Evolutionary conservation across 441 rosid species (phyloP), one percentile per base, ranked within the genome.

Genomic region (Eutrema salsugineum): DNA sequence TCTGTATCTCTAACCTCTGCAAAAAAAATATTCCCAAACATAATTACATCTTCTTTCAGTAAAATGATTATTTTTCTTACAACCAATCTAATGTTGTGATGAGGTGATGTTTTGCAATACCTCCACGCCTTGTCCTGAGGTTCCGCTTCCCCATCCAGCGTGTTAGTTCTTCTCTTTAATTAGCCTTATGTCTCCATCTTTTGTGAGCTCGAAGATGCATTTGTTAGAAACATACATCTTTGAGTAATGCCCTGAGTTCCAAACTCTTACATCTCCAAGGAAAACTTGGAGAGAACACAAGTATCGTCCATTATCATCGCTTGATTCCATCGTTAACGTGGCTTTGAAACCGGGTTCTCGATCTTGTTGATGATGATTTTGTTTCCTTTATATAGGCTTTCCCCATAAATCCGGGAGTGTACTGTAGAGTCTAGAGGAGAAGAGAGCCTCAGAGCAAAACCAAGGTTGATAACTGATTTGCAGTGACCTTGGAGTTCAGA

Each of bases 211-310:
- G 11, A 91, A 79, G 11, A 86, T 82, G 49, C 99, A 94, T 60
- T 68, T 76, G 17, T 78, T 92, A 22, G 78, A 48, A 11, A 80
- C 78, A 66, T 77, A 83, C 72, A 90, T 86, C 28, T 60, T 78
- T 9, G 86, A 85, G 77, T 87, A 90, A 77, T 94, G 99, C 0
- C 97, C 97, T 36, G 97, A 94, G 69, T 78, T 88, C 97, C 99
- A 94, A 33, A 91, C 99, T 87, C 77, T 88, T 15, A 87, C 91
- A 80, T 87, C 95, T 51, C 97, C 97, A 3, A 91, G 82, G 60
- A 94, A 86, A 16, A 94, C 78, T 70, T 94, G 80, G 50, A 91
- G 68, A 4, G 92, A 88, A 48, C 99, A 94, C 2, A 90, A 70
- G 63, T 85, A 90, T 14, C 64, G 71, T 4, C 88, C 86, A 15